These are phyloP conservation scores for Dicorynia guianensis DNA, from an alignment of 306 rosid species.

Conservation along the genomic window DNA sequence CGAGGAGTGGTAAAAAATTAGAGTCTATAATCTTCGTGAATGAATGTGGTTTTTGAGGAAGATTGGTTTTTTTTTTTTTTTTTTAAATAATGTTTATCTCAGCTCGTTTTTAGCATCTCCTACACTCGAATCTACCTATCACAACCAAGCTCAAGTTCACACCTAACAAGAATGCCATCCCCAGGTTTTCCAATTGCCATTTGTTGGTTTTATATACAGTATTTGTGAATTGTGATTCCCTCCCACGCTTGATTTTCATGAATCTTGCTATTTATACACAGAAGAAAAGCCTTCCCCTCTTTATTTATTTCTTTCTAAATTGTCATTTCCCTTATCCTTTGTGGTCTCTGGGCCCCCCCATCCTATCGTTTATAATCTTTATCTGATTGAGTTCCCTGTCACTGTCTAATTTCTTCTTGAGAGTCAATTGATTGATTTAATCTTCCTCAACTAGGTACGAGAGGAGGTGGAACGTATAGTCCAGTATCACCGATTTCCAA, in stretches of 20 bases:
- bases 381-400: conserved; percentile 4
- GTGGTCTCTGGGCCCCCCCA: not conserved
- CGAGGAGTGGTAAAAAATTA: conserved; percentile 51
- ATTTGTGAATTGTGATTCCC: too few relatives aligned
- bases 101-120: conserved; percentile 31
- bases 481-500: conserved; percentile 32
- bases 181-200: conserved; percentile 24
- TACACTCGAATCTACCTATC: conserved; percentile 10
- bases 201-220: not conserved
- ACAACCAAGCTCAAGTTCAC: conserved; percentile 25
- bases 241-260: conserved; percentile 18
- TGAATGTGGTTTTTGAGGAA: not conserved
- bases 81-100: not conserved
- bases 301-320: not conserved
- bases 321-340: conserved; percentile 32
- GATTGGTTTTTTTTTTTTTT: not conserved
- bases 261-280: not conserved
- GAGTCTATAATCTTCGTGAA: conserved; percentile 11
- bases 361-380: conserved; percentile 31
- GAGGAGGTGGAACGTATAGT: conserved; percentile 56
- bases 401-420: conserved; percentile 5
- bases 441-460: conserved; percentile 52
- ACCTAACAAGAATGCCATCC: too few relatives aligned
- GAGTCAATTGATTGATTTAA: not conserved
- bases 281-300: not conserved